These are phyloP conservation scores for Phragmites australis DNA, from an alignment of 176 grass and related monocot species.

Conservation along the genomic window DNA sequence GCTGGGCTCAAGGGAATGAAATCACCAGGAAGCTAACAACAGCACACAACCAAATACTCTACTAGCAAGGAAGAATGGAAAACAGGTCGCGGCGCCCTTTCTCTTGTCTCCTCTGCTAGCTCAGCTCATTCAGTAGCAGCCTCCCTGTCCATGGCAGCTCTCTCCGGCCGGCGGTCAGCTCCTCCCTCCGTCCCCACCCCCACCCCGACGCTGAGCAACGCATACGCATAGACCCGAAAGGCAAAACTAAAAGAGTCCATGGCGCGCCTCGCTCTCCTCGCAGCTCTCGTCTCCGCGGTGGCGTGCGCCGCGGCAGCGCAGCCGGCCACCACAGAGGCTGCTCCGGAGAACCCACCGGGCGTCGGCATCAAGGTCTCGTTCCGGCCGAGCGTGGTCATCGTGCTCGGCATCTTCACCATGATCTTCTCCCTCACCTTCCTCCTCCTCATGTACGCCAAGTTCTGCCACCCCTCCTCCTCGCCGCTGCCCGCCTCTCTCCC, in stretches of 20 bases:
- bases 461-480: constrained; percentile 53
- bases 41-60: too few species aligned
- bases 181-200: too few species aligned
- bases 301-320: not conserved
- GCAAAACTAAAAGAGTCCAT: not conserved
- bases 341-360: not conserved
- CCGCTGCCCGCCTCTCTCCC: not conserved
- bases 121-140: not conserved
- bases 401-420: constrained; percentile 82
- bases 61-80: too few species aligned
- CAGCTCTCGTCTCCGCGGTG: not conserved
- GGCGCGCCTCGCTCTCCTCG: not conserved
- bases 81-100: too few species aligned
- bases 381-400: constrained; percentile 75
- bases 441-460: constrained; percentile 94
- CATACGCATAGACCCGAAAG: not conserved
- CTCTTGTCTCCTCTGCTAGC: not conserved
- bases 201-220: not conserved
- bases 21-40: too few species aligned
- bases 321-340: not conserved
- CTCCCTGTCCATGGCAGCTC: not conserved
- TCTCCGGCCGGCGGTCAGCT: not conserved
- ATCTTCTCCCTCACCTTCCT: constrained; percentile 88
- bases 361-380: constrained; percentile 52
- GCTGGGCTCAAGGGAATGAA: too few species aligned